Evolutionary conservation across 2,329 filamentous ascomycete genomes (phyloP).

Genomic region (Talaromyces sp.): DNA sequence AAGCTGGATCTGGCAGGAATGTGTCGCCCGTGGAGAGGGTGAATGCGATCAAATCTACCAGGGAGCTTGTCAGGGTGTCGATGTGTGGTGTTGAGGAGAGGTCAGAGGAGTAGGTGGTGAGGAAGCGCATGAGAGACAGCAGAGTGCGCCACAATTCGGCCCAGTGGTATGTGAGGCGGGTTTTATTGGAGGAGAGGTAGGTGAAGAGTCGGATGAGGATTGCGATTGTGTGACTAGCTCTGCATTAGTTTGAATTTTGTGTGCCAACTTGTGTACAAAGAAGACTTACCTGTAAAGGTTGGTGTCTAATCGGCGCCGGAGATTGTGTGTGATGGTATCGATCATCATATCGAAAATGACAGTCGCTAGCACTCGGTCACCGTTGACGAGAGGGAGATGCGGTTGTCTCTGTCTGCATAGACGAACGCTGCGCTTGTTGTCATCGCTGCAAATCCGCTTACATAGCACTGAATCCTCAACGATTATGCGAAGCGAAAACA

Average conservation of each 20-base stretch:
- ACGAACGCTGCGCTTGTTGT: conserved; percentile 69
- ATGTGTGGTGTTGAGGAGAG: conserved; percentile 66
- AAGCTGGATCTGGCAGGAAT: conserved; percentile 80
- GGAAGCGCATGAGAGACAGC: conserved; percentile 81
- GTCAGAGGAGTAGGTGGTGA: conserved; percentile 80
- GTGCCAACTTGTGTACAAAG: not conserved
- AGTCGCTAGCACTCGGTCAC: conserved; percentile 69
- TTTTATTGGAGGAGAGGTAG: conserved; percentile 76
- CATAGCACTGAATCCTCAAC: conserved; percentile 80
- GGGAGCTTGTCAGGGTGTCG: conserved; percentile 68
- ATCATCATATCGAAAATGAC: conserved; percentile 81
- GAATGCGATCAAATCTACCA: conserved; percentile 79
- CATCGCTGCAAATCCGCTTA: conserved; percentile 78
- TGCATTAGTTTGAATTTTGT: not conserved
- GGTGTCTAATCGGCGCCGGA: conserved; percentile 78
- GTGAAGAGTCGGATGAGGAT: conserved; percentile 80
- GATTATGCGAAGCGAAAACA: conserved; percentile 80
- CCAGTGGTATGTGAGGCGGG: conserved; percentile 87
- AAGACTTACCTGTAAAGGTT: conserved; percentile 67
- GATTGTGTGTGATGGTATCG: conserved; percentile 90
- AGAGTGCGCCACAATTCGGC: conserved; percentile 88
- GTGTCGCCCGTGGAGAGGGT: conserved; percentile 82
- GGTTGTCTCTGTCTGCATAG: conserved; percentile 87
- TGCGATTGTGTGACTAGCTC: conserved; percentile 63
- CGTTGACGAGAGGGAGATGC: conserved; percentile 70